These are phyloP conservation scores for Pseudoperonospora humuli DNA, from an alignment of 352 stramenopile species.

Conservation along the genomic window DNA sequence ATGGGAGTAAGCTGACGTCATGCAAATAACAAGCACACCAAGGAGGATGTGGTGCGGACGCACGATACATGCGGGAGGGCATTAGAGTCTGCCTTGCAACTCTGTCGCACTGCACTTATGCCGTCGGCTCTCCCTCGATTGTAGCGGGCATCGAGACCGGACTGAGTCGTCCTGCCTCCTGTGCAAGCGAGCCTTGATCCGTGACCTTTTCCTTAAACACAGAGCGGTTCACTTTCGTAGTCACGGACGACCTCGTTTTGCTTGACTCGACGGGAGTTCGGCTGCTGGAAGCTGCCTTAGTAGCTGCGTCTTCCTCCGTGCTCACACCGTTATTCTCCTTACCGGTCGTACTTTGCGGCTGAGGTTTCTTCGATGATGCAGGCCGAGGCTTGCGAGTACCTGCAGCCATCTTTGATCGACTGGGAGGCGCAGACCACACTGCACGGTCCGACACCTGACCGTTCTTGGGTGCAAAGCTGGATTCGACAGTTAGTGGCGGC, in stretches of 20 bases:
- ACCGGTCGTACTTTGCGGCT: slow-evolving; percentile 10
- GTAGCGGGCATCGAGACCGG: not conserved
- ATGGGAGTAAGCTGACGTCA: slow-evolving; percentile 8
- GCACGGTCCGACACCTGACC: slow-evolving; percentile 12
- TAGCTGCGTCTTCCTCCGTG: slow-evolving; percentile 7
- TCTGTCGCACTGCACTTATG: slow-evolving; percentile 2
- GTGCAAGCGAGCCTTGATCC: slow-evolving; percentile 15
- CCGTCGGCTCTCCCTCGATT: slow-evolving; percentile 5
- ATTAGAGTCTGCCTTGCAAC: slow-evolving; percentile 3
- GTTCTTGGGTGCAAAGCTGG: slow-evolving; percentile 50
- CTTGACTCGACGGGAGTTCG: slow-evolving; percentile 26
- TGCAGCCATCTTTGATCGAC: slow-evolving; percentile 1
- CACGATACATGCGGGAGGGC: slow-evolving; percentile 16
- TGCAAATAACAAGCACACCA: slow-evolving; percentile 19
- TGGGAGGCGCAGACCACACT: slow-evolving; percentile 10
- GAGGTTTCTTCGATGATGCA: slow-evolving; percentile 12
- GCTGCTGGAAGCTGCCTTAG: slow-evolving; percentile 15
- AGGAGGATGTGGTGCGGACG: no score
- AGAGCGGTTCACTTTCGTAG: slow-evolving; percentile 27
- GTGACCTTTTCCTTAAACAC: slow-evolving; percentile 39
- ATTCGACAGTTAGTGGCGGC: slow-evolving; percentile 49
- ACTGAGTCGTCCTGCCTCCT: slow-evolving; percentile 2
- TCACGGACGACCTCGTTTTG: slow-evolving; percentile 4
- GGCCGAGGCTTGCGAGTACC: slow-evolving; percentile 16
- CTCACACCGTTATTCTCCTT: slow-evolving; percentile 27